A percentile compares a stretch with the other conserved stretches of the same genome.
Conservation (phyloP, 139 green algal species). For the Pleodorina starrii region DNA sequence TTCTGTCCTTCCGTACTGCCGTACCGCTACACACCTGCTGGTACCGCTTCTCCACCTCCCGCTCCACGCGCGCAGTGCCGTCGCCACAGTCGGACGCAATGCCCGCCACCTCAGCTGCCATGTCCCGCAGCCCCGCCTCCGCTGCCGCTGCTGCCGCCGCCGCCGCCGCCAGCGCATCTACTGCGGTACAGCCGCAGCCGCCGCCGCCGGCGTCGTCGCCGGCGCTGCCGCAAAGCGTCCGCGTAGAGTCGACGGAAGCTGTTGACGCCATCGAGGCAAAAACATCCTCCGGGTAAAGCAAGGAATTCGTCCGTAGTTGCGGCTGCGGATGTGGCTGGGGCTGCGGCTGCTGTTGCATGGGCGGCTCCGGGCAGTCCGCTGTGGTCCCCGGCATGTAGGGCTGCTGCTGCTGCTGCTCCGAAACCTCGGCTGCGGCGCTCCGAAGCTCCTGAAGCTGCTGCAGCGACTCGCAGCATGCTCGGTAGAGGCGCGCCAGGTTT, state of each 20-base stretch:
- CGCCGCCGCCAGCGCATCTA: background rate
- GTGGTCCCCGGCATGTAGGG: no score
- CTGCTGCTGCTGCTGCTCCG: no score
- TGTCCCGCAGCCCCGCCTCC: background rate
- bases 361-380: no score
- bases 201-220: background rate
- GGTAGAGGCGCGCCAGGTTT: background rate
- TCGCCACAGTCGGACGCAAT: conserved; percentile 6
- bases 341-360: background rate
- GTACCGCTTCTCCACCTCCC: conserved; percentile 55
- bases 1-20: no score
- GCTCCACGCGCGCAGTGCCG: conserved; percentile 30
- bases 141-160: background rate
- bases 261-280: background rate
- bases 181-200: no score
- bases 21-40: conserved; percentile 52
- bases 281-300: no score
- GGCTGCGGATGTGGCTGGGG: background rate
- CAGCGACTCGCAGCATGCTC: conserved; percentile 3
- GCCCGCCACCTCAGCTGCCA: background rate
- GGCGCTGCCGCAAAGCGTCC: background rate
- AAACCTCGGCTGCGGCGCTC: no score
- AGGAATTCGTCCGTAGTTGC: no score
- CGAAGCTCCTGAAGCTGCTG: conserved; percentile 28
- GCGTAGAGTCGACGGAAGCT: background rate